Percentiles rank a stretch among this genome's conserved stretches.
phyloP scores from a whole-genome alignment of 75 land plant genomes.

The Pinus taeda region DNA sequence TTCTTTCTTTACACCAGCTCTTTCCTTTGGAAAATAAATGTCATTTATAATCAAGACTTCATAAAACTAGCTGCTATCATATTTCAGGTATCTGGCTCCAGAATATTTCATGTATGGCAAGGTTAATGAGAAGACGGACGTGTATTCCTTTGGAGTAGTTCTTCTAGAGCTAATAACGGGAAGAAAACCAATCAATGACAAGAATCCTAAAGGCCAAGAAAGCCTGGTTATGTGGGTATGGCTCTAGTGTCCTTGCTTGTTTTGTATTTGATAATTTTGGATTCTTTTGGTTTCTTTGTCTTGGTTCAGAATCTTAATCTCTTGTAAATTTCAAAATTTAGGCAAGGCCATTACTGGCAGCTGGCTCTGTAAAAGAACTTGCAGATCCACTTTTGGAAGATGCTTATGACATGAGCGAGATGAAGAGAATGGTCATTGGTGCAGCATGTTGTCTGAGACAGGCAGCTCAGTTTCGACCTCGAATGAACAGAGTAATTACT shows the following conservation, averaged over 20 bases:
- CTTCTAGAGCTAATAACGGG: constrained; percentile 93
- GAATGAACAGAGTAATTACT: constrained; percentile 56
- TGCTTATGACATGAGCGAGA: constrained; percentile 35
- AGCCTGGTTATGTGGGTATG: constrained; percentile 90
- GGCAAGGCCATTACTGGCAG: constrained; percentile 70
- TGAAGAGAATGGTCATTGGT: constrained; percentile 67
- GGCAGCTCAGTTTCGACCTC: constrained; percentile 60
- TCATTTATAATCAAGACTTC: not conserved
- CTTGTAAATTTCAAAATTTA: constrained; percentile 10
- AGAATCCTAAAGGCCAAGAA: constrained; percentile 72
- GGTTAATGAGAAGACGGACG: constrained; percentile 84
- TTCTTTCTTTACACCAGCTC: not conserved
- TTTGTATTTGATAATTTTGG: not conserved
- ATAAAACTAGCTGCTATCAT: not conserved
- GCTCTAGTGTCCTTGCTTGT: not conserved
- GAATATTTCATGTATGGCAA: constrained; percentile 98
- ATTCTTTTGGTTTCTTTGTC: not conserved
- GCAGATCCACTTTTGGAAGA: constrained; percentile 59
- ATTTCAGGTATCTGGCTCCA: constrained; percentile 84
- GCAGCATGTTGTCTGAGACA: constrained; percentile 73
- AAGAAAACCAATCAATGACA: constrained; percentile 63
- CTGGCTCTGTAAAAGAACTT: constrained; percentile 31
- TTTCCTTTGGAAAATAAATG: not conserved
- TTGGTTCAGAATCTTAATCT: not conserved
- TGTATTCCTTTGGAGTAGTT: constrained; percentile 94